Evolutionary conservation across 768 basidiomycete species (phyloP).

Genomic region (Phallus indusiatus): DNA sequence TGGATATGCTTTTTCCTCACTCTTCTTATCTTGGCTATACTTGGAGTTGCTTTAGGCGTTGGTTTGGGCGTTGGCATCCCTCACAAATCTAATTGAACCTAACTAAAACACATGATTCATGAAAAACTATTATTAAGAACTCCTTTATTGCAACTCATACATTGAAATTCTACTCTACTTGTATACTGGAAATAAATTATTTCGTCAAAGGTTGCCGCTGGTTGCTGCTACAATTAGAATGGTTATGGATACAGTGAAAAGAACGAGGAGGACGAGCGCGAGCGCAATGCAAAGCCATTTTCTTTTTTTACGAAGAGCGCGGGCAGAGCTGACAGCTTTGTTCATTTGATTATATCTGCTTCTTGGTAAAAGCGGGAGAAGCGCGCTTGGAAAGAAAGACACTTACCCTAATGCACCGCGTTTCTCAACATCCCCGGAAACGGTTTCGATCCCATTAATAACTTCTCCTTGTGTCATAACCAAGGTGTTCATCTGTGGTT

Average conservation of each 20-base stretch:
- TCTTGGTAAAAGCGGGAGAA: no score
- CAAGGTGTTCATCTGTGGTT: slow-evolving; percentile 59
- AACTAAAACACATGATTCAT: not conserved
- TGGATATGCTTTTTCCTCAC: slow-evolving; percentile 31
- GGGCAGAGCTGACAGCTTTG: slow-evolving; percentile 78
- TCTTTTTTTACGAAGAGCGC: slow-evolving; percentile 87
- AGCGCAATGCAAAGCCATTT: slow-evolving; percentile 94
- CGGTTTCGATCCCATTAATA: slow-evolving; percentile 52
- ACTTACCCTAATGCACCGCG: slow-evolving; percentile 66
- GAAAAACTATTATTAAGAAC: not conserved
- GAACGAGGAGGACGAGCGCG: slow-evolving; percentile 46
- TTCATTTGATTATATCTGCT: slow-evolving; percentile 70
- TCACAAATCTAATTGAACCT: not conserved
- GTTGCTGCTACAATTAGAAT: not conserved
- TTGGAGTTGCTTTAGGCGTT: slow-evolving; percentile 18
- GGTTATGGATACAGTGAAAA: not conserved
- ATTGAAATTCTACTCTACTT: not conserved
- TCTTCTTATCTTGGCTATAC: slow-evolving; percentile 21
- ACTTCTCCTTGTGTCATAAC: slow-evolving; percentile 74
- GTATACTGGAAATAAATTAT: not conserved
- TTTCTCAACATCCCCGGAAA: slow-evolving; percentile 50
- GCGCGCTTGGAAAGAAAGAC: not conserved
- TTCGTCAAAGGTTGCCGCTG: not conserved
- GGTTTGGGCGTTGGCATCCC: not conserved
- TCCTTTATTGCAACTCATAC: not conserved